Base-by-base conservation (phyloP, 2,329 filamentous ascomycete genomes). In the Zymoseptoria pseudotritici region DNA sequence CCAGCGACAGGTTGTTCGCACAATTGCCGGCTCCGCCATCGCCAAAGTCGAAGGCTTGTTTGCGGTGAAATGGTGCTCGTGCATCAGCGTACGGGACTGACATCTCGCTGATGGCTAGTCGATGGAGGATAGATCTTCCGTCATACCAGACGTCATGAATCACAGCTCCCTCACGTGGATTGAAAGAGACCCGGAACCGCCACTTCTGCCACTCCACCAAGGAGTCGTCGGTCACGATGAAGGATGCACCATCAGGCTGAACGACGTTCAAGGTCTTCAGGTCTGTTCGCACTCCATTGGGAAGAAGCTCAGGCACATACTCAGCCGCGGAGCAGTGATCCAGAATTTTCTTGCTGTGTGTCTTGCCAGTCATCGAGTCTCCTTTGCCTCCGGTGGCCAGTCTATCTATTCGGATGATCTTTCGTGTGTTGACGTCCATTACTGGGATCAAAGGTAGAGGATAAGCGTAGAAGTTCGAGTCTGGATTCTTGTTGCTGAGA, bases 1-100 rank as follows among this genome's bases (percentile, higher is more conserved):
- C 86, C 2, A 89, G 77, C 17, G 79, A 77, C 1, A 90, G 78
- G 63, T 88, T 88, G 69, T 90, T 90, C 17, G 85, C 84, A 54
- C 80, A 83, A 54, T 83, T 80, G 1, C 87, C 87, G 22, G 84
- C 83, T 4, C 87, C 87, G 9, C 82, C 84, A 60, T 90, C 86
- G 7, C 87, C 87, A 61, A 90, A 83, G 66, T 90, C 87, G 66
- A 90, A 89, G 0, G 86, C 87, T 57, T 86, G 83, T 70, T 90
- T 90, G 50, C 86, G 80, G 56, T 86, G 84, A 69, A 83, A 89
- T 0, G 86, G 86, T 0, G 79, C 75, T 1, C 87, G 80, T 0
- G 84, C 84, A 66, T 89, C 86, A 2, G 78, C 85, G 64, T 89
- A 90, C 19, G 67, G 65, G 3, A 69, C 66, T 7, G 65, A 64